Evolutionary conservation across 306 rosid genomes (phyloP).

Genomic region (Vigna nakashimae): DNA sequence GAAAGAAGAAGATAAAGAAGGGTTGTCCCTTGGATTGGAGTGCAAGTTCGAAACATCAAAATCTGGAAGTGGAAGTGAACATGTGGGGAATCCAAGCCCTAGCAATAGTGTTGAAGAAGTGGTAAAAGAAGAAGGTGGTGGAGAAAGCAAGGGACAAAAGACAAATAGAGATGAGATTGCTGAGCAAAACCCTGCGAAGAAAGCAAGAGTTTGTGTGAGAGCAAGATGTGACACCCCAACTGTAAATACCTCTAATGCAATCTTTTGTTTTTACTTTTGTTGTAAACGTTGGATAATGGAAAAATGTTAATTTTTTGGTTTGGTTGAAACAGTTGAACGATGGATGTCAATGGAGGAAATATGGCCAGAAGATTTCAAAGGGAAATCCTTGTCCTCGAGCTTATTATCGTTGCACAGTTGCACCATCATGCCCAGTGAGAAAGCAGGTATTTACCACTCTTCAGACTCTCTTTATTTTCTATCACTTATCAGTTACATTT

Average conservation of each 20-base stretch:
- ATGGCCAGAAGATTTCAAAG: slow-evolving; percentile 87
- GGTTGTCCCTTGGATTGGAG: slow-evolving; percentile 65
- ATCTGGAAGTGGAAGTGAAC: slow-evolving; percentile 45
- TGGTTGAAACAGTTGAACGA: slow-evolving; percentile 65
- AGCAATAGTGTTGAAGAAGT: slow-evolving; percentile 59
- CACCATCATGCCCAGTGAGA: slow-evolving; percentile 78
- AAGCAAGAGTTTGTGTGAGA: slow-evolving; percentile 80
- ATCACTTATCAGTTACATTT: too few relatives aligned
- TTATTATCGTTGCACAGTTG: slow-evolving; percentile 84
- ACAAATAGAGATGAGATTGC: slow-evolving; percentile 35
- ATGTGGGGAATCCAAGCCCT: slow-evolving; percentile 46
- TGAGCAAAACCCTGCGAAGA: slow-evolving; percentile 62
- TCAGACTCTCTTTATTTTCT: too few relatives aligned
- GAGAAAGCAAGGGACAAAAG: slow-evolving; percentile 51
- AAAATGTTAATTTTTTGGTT: not conserved
- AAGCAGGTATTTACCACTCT: slow-evolving; percentile 59
- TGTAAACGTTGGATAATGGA: not conserved
- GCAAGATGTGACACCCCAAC: slow-evolving; percentile 80
- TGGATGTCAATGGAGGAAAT: slow-evolving; percentile 96
- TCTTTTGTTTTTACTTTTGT: not conserved
- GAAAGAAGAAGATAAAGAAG: slow-evolving; percentile 47
- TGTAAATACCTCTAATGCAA: slow-evolving; percentile 48
- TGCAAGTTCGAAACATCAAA: slow-evolving; percentile 57
- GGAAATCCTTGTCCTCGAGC: slow-evolving; percentile 96
- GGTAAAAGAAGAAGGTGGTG: slow-evolving; percentile 53